Conservation (phyloP, 345 rosid genomes). For the Linum trigynum region DNA sequence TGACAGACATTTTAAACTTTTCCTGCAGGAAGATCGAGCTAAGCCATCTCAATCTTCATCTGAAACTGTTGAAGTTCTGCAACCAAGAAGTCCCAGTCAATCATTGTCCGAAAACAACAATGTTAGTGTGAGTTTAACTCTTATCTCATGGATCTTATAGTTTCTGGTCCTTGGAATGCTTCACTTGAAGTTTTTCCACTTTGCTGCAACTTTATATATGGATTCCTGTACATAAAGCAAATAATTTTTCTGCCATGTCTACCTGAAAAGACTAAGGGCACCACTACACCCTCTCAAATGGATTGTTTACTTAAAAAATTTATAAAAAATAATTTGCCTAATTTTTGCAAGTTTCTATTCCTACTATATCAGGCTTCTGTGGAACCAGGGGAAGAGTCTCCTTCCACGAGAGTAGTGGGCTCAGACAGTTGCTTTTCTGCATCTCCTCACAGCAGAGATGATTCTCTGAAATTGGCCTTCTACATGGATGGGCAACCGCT, state of each 20-base stretch:
- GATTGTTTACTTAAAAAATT: too few relatives aligned
- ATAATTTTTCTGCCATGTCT: neutral
- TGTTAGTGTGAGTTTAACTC: slow-evolving; percentile 21
- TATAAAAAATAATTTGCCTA: neutral
- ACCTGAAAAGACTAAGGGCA: neutral
- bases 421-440: slow-evolving; percentile 18
- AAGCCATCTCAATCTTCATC: slow-evolving; percentile 22
- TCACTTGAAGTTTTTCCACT: neutral
- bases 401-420: slow-evolving; percentile 21
- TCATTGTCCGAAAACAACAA: slow-evolving; percentile 17
- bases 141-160: neutral
- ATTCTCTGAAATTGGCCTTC: slow-evolving; percentile 41
- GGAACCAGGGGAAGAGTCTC: slow-evolving; percentile 18
- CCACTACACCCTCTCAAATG: neutral
- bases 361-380: slow-evolving; percentile 25
- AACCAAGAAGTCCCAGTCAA: slow-evolving; percentile 21
- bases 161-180: neutral
- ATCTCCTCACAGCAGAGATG: slow-evolving; percentile 26
- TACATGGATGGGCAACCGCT: slow-evolving; percentile 58
- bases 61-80: slow-evolving; percentile 21
- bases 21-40: slow-evolving; percentile 27
- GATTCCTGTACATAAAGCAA: neutral
- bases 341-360: neutral
- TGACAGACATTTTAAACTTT: slow-evolving; percentile 8
- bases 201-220: slow-evolving; percentile 4